Evolutionary conservation across 2,329 filamentous ascomycete genomes (phyloP).

Genomic region (Penicillium sp.): DNA sequence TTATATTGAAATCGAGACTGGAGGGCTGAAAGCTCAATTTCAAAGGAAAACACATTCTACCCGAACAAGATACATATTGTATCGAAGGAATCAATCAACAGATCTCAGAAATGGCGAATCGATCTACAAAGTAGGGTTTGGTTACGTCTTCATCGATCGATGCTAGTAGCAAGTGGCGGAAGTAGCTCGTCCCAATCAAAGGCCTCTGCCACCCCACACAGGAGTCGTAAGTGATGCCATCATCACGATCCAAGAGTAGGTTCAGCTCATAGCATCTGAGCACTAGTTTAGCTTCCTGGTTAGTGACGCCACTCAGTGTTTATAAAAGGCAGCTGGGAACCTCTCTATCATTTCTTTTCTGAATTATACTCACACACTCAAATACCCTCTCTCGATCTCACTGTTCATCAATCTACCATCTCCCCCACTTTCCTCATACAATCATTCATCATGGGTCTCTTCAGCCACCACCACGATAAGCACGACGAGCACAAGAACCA

Average conservation of each 20-base stretch:
- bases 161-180: background rate
- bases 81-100: background rate
- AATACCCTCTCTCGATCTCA: background rate
- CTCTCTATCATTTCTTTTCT: background rate
- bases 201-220: background rate
- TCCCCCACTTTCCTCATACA: background rate
- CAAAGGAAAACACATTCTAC: background rate
- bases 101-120: background rate
- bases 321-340: background rate
- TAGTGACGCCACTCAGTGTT: background rate
- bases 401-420: background rate
- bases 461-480: conserved; percentile 3
- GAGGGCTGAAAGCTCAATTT: no score
- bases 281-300: background rate
- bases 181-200: background rate
- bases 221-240: conserved; percentile 3
- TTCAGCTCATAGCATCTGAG: background rate
- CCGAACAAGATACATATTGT: background rate
- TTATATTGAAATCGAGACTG: background rate
- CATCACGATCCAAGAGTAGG: background rate
- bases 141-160: background rate
- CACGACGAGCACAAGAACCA: background rate
- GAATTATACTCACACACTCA: background rate
- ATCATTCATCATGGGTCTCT: conserved; percentile 2
- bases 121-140: background rate